Conservation (phyloP, 225 moss, liverwort and hornwort genomes). For the Climacium dendroides region DNA sequence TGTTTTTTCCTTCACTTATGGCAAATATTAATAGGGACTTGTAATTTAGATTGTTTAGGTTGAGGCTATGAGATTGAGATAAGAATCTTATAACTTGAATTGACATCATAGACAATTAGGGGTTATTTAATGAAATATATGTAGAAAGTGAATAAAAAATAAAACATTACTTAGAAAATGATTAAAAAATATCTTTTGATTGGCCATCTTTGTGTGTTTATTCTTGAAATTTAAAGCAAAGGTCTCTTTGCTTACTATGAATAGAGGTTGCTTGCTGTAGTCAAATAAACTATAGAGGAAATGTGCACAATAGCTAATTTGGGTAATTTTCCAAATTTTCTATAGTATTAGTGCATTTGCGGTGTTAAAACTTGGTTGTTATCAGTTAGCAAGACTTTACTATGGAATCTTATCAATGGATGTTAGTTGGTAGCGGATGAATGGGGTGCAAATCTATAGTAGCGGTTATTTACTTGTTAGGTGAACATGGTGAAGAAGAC, state of each 20-base stretch:
- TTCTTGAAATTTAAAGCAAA: neutral
- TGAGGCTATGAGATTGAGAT: neutral
- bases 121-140: neutral
- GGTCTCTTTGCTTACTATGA: fast-evolving
- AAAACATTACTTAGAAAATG: neutral
- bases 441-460: too few relatives aligned
- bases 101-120: fast-evolving
- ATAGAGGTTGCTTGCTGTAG: neutral
- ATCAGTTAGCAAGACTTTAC: too few relatives aligned
- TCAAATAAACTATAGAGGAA: too few relatives aligned
- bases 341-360: too few relatives aligned
- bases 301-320: too few relatives aligned
- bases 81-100: neutral
- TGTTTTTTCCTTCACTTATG: neutral
- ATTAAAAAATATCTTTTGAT: neutral
- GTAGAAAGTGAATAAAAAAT: neutral
- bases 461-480: too few relatives aligned
- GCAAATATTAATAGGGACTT: neutral
- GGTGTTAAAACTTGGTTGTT: too few relatives aligned
- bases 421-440: too few relatives aligned
- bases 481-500: too few relatives aligned
- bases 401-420: too few relatives aligned
- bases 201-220: neutral
- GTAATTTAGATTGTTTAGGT: fast-evolving
- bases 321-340: too few relatives aligned